Percentiles rank a stretch among this genome's conserved stretches.
Evolutionary conservation across 2,329 filamentous ascomycete species (phyloP).

Genomic region (Tetracladium maxilliforme): DNA sequence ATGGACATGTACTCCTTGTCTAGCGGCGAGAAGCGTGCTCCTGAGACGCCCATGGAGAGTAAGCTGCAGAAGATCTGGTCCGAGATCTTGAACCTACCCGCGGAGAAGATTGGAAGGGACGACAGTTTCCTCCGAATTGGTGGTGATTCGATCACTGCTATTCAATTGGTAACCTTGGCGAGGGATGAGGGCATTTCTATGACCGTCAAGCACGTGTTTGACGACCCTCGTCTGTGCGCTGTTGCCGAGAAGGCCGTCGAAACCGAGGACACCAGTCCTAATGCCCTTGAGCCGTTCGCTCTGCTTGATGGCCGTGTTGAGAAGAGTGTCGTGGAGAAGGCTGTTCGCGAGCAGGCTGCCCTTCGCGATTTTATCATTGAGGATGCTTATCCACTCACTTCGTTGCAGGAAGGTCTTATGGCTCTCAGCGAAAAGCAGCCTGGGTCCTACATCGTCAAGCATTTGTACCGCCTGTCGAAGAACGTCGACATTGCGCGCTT

Average conservation of each 20-base stretch:
- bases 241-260: too few species aligned
- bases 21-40: too few species aligned
- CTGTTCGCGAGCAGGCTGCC: too few species aligned
- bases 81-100: constrained; percentile 14
- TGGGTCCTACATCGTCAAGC: constrained; percentile 17
- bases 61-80: constrained; percentile 4
- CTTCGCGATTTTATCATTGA: too few species aligned
- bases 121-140: constrained; percentile 81
- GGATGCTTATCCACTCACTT: constrained; percentile 23
- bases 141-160: constrained; percentile 76
- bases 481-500: constrained; percentile 2
- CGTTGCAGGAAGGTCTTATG: constrained; percentile 24
- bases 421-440: constrained; percentile 16
- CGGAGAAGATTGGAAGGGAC: constrained; percentile 33
- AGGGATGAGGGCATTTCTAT: constrained; percentile 4
- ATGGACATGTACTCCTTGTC: too few species aligned
- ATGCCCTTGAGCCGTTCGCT: too few species aligned
- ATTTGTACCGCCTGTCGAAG: too few species aligned
- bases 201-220: constrained; percentile 17
- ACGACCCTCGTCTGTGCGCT: too few species aligned
- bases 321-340: too few species aligned
- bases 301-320: too few species aligned
- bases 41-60: constrained; percentile 4
- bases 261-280: too few species aligned
- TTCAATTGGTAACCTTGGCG: constrained; percentile 6